Evolutionary conservation across 768 basidiomycete species (phyloP).

Genomic region (Boletus insuetus): DNA sequence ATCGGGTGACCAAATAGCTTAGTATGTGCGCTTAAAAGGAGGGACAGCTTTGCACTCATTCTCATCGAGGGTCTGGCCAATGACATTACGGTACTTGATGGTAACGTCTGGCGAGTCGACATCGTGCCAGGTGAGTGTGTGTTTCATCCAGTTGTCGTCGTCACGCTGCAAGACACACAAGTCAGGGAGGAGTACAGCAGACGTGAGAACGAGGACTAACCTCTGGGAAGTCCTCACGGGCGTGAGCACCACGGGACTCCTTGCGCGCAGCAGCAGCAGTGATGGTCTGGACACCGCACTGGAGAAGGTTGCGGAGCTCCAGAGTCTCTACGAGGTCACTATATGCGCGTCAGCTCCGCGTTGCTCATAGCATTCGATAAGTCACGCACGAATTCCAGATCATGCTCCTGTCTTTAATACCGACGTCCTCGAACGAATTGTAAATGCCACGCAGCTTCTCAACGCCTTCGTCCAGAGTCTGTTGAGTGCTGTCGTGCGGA

Average conservation of each 20-base stretch:
- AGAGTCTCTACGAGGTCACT: constrained; percentile 97
- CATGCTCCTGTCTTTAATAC: constrained; percentile 98
- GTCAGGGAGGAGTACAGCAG: neutral
- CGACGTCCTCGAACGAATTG: constrained; percentile 85
- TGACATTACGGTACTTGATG: constrained; percentile 87
- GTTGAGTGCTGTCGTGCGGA: constrained; percentile 63
- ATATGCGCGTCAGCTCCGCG: constrained; percentile 7
- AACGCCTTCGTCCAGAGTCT: constrained; percentile 90
- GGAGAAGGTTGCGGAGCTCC: constrained; percentile 93
- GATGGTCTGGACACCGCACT: constrained; percentile 95
- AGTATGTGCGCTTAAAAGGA: constrained; percentile 97
- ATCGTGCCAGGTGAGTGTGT: constrained; percentile 91
- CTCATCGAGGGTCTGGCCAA: constrained; percentile 85
- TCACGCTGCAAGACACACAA: constrained; percentile 61
- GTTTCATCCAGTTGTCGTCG: constrained; percentile 93
- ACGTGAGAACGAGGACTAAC: constrained; percentile 38
- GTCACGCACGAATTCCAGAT: constrained; percentile 96
- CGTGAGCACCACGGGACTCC: constrained; percentile 98
- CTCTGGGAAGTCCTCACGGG: constrained; percentile 97
- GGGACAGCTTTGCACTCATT: constrained; percentile 96
- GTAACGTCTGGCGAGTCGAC: constrained; percentile 75
- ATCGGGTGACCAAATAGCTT: constrained; percentile 10
- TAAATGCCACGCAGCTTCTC: constrained; percentile 82
- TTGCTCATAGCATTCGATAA: neutral
- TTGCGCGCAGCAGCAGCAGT: constrained; percentile 89